Conservation (phyloP, 2,329 filamentous ascomycete genomes). For the Bipolaris cookei region DNA sequence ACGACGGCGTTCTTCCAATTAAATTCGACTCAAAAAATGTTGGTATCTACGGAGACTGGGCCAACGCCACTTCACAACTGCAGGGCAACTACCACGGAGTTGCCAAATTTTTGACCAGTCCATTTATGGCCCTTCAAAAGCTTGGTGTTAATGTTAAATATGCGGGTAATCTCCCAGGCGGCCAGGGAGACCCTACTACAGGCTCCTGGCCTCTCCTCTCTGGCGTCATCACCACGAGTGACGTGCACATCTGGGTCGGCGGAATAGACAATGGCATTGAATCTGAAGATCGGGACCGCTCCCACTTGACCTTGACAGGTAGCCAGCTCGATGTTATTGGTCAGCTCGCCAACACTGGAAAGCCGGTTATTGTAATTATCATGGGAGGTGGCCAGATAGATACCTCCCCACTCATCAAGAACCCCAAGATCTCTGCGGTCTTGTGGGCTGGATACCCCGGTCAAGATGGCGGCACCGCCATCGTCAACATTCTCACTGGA, state of each 20-base stretch:
- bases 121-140: slow-evolving; percentile 59
- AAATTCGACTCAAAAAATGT: slow-evolving; percentile 51
- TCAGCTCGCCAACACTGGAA: slow-evolving; percentile 55
- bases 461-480: slow-evolving; percentile 63
- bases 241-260: slow-evolving; percentile 62
- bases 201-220: slow-evolving; percentile 27
- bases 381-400: slow-evolving; percentile 64
- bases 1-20: slow-evolving; percentile 59
- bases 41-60: slow-evolving; percentile 66
- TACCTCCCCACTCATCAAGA: slow-evolving; percentile 56
- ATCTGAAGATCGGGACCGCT: slow-evolving; percentile 60
- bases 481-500: slow-evolving; percentile 63
- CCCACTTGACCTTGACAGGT: slow-evolving; percentile 59
- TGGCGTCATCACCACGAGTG: slow-evolving; percentile 47
- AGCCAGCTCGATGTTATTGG: slow-evolving; percentile 60
- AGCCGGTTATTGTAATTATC: slow-evolving; percentile 61
- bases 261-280: slow-evolving; percentile 63
- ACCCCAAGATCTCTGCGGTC: slow-evolving; percentile 58
- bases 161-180: slow-evolving; percentile 30
- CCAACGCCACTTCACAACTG: slow-evolving; percentile 61
- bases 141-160: slow-evolving; percentile 51
- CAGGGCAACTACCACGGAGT: slow-evolving; percentile 66
- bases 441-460: slow-evolving; percentile 68
- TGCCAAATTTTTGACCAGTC: slow-evolving; percentile 62
- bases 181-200: slow-evolving; percentile 39